Percentiles rank a stretch among this genome's conserved stretches.
phyloP scores from a whole-genome alignment of 495 filamentous ascomycete species.

The Neurospora sp. region DNA sequence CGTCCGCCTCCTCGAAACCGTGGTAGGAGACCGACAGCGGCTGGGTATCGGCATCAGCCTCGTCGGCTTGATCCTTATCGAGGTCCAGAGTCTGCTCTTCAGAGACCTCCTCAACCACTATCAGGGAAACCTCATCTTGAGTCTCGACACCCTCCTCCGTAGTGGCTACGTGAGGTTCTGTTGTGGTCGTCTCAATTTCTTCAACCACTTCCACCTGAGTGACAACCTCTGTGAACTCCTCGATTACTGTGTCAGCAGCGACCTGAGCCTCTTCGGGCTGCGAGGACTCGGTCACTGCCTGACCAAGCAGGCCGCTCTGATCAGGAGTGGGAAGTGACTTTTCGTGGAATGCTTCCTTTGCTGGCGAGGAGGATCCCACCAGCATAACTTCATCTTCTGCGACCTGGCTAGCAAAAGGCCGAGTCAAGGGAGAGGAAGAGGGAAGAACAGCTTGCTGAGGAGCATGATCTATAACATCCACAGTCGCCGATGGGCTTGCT shows the following conservation, averaged over 20 bases:
- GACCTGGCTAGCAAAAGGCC: neutral
- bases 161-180: neutral
- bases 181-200: neutral
- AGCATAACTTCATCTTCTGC: neutral
- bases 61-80: neutral
- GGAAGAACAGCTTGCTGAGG: neutral
- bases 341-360: neutral
- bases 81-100: neutral
- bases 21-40: neutral
- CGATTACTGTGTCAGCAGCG: neutral
- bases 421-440: neutral
- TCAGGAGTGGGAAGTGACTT: neutral
- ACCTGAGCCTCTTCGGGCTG: neutral
- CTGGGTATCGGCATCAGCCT: neutral
- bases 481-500: neutral
- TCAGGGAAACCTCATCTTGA: slow-evolving; percentile 1
- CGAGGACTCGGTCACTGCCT: neutral
- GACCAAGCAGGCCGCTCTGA: neutral
- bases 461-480: neutral
- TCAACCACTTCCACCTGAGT: neutral
- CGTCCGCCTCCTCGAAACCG: slow-evolving; percentile 1
- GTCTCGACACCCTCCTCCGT: neutral
- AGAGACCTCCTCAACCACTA: neutral
- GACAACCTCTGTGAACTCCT: neutral
- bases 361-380: neutral